Conservation (phyloP, 371 early-diverging fungal species). For the Rhizopus microsporus region DNA sequence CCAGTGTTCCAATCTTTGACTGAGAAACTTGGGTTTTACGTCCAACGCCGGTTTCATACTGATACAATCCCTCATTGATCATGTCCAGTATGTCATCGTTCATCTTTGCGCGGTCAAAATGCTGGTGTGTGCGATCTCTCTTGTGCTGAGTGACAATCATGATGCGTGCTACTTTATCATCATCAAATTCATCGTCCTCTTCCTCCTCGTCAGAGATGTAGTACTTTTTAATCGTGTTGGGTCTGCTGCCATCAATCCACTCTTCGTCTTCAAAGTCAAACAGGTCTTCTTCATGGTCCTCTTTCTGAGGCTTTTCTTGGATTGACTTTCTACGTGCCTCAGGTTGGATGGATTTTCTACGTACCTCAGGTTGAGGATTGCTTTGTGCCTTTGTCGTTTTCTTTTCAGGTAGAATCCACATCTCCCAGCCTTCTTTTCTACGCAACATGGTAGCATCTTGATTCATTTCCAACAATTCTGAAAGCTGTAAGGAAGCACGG, state of each 20-base stretch:
- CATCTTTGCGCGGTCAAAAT: constrained; percentile 80
- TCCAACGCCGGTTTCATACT: constrained; percentile 81
- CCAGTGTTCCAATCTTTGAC: constrained; percentile 69
- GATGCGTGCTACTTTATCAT: constrained; percentile 85
- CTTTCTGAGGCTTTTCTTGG: constrained; percentile 1
- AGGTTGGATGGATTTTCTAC: background rate
- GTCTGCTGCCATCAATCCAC: constrained; percentile 57
- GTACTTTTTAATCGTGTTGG: constrained; percentile 64
- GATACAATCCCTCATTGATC: constrained; percentile 93
- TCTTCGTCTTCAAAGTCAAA: constrained; percentile 80
- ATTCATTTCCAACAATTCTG: constrained; percentile 42
- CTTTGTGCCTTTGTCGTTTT: background rate
- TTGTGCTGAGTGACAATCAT: constrained; percentile 91
- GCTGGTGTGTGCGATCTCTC: constrained; percentile 70
- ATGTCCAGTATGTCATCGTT: constrained; percentile 87
- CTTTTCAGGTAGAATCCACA: constrained; percentile 59
- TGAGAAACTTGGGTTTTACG: constrained; percentile 25
- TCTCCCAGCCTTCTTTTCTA: constrained; percentile 65
- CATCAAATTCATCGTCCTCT: constrained; percentile 73
- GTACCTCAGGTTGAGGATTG: background rate
- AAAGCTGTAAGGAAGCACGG: constrained; percentile 50
- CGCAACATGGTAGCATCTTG: constrained; percentile 52
- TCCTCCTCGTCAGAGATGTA: constrained; percentile 67
- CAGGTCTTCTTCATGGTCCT: constrained; percentile 64
- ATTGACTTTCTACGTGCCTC: background rate